A percentile compares a stretch with the other conserved stretches of the same genome.
Conservation (phyloP, 306 rosid genomes). For the Acacia confusa region DNA sequence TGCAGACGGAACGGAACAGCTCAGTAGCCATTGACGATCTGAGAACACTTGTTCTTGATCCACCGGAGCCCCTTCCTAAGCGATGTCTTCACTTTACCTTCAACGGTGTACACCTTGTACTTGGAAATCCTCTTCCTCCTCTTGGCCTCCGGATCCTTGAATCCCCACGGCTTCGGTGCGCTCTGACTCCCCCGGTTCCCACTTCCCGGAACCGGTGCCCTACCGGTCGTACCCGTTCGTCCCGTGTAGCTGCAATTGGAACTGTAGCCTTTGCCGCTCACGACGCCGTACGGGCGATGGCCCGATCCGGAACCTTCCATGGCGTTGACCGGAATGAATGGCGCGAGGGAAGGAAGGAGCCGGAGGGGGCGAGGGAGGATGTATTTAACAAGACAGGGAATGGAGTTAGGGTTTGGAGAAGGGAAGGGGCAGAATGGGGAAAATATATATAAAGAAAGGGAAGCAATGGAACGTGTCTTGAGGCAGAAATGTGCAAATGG, state of each 20-base stretch:
- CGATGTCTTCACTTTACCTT: constrained; percentile 66
- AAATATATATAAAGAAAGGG: constrained; percentile 6
- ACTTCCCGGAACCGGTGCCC: constrained; percentile 5
- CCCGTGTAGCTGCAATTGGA: constrained; percentile 9
- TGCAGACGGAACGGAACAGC: background rate
- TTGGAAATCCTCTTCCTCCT: constrained; percentile 70
- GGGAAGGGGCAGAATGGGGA: background rate
- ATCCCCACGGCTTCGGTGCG: constrained; percentile 50
- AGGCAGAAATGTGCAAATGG: constrained; percentile 19
- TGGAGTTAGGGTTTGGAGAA: constrained; percentile 31
- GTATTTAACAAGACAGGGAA: background rate
- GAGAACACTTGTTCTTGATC: constrained; percentile 74
- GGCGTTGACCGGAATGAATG: background rate
- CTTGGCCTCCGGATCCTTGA: constrained; percentile 53
- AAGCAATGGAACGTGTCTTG: constrained; percentile 11
- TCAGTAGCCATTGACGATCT: constrained; percentile 62
- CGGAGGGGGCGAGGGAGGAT: background rate
- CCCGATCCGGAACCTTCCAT: constrained; percentile 58
- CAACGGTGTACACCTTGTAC: constrained; percentile 69
- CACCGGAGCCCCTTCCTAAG: constrained; percentile 64
- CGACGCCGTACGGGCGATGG: constrained; percentile 34
- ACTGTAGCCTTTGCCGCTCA: constrained; percentile 68
- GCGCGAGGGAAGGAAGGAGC: background rate
- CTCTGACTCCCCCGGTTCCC: constrained; percentile 10
- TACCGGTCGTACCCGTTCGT: constrained; percentile 10